These are phyloP conservation scores for Singerocomus inundabilis DNA, from an alignment of 1,284 basidiomycete genomes.

Conservation along the genomic window DNA sequence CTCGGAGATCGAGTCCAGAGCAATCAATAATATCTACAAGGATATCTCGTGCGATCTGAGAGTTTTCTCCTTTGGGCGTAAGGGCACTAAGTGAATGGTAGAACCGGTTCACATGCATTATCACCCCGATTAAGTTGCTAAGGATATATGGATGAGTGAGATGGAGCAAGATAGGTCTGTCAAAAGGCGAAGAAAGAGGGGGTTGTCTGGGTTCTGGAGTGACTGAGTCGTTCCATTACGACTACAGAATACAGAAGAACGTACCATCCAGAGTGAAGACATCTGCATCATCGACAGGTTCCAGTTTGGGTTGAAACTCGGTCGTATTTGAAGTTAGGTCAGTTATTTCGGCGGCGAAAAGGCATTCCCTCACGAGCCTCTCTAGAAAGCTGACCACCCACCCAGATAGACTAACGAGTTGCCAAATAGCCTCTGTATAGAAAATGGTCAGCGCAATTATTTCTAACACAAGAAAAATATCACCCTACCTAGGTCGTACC, in stretches of 20 bases:
- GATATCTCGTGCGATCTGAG: constrained; percentile 59
- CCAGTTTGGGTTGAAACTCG: constrained; percentile 23
- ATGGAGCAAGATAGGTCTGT: constrained; percentile 50
- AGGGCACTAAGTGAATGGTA: constrained; percentile 49
- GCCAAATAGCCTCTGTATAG: constrained; percentile 62
- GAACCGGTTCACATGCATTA: constrained; percentile 58
- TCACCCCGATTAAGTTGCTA: constrained; percentile 45
- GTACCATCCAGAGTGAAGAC: constrained; percentile 22
- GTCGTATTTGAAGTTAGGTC: constrained; percentile 12
- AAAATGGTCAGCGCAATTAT: constrained; percentile 2
- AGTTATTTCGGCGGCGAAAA: constrained; percentile 41
- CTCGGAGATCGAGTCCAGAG: constrained; percentile 59
- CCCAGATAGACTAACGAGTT: constrained; percentile 54
- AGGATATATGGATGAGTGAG: constrained; percentile 60
- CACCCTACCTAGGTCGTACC: constrained; percentile 57
- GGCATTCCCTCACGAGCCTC: constrained; percentile 60
- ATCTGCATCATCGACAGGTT: constrained; percentile 27
- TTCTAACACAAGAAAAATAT: neutral
- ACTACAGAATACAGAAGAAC: neutral
- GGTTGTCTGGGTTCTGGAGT: constrained; percentile 20
- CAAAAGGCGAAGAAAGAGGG: constrained; percentile 18
- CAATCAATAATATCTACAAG: constrained; percentile 60
- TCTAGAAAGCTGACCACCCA: constrained; percentile 66
- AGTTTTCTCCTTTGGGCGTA: constrained; percentile 54
- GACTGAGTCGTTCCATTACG: constrained; percentile 3